Base-by-base conservation (phyloP, 495 filamentous ascomycete species). In the Neurospora terricola region DNA sequence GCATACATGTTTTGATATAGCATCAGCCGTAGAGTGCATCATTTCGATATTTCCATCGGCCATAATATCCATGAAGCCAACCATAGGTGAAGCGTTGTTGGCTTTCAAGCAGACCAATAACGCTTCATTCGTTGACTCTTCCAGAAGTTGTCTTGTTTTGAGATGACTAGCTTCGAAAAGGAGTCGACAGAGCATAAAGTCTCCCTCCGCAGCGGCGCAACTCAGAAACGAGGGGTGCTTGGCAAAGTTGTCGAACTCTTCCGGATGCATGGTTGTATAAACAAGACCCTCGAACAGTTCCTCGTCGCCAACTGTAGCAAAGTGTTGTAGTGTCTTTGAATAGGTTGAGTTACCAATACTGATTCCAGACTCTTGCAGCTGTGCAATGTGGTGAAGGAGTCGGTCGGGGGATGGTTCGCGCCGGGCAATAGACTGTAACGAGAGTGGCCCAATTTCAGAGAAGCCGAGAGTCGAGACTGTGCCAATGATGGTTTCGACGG, bases 241-340 rank as follows among this genome's bases (percentile, higher is more conserved):
- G 1, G 82, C 48, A 1, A 69, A 68, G 78, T 97, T 89, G 71
- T 93, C 92, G 34, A 92, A 88, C 5, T 87, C 84, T 73, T 94
- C 91, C 0, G 91, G 91, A 79, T 96, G 92, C 62, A 93, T 88
- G 76, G 95, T 92, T 70, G 88, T 90, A 30, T 84, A 76, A 2
- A 95, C 77, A 3, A 96, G 76, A 72, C 87, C 84, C 14, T 85
- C 79, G 12, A 94, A 83, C 69, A 91, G 79, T 5, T 88, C 84
- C 2, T 83, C 81, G 16, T 90, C 86, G 7, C 86, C 83, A 71
- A 88, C 82, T 7, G 73, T 74, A 11, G 89, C 89, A 30, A 93
- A 83, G 74, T 87, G 86, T 66, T 86, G 82, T 16, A 94, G 75
- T 12, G 92, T 76, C 37, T 85, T 82, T 1, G 86, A 81, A 76